Base-by-base conservation (phyloP, 1,139 yeast species). In the Blastobotrys serpentis region DNA sequence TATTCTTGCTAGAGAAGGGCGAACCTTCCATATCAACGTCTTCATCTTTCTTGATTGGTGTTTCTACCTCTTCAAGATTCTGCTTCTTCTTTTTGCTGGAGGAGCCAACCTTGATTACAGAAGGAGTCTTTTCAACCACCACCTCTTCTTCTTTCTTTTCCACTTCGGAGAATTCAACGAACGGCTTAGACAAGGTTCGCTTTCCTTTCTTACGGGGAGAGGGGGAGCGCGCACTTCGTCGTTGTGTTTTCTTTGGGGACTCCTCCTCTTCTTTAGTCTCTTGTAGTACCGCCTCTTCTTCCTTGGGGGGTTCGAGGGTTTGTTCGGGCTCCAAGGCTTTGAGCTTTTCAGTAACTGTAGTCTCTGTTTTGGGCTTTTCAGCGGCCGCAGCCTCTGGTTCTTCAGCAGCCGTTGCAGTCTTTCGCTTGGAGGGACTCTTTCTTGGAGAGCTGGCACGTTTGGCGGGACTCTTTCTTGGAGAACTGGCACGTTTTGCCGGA, bases 1-100 rank as follows among this genome's bases (percentile, higher is more conserved):
- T 67, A 52, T 74, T 75, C 22, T 72, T 72, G 29, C 62, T 58
- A 1, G 71, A 64, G 52, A 75, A 74, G 4, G 62, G 61, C 3
- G 73, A 67, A 22, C 61, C 61, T 34, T 56, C 62, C 23, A 46
- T 23, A 19, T 48, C 46, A 8, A 42, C 39, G 30, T 29, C 37
- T 17, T 42, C 46, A 16, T 41, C 34, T 5, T 26, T 21, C 10
- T 45, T 21, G 40, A 36, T 19, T 36, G 19, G 25, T 11, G 14
- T 17, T 14, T 44, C 41, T 16, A 33, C 47, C 43, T 55, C 48
- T 34, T 36, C 16, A 23, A 47, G 34, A 32, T 42, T 37, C 18
- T 42, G 43, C 13, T 40, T 43, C 8, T 37, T 37, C 11, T 47
- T 46, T 14, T n/a, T 33, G 42, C 42, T 47, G 53, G 14, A 10